Percentiles rank a stretch among this genome's conserved stretches.
Evolutionary conservation across 2,329 filamentous ascomycete species (phyloP).

Genomic region (Exophiala dermatitidis): DNA sequence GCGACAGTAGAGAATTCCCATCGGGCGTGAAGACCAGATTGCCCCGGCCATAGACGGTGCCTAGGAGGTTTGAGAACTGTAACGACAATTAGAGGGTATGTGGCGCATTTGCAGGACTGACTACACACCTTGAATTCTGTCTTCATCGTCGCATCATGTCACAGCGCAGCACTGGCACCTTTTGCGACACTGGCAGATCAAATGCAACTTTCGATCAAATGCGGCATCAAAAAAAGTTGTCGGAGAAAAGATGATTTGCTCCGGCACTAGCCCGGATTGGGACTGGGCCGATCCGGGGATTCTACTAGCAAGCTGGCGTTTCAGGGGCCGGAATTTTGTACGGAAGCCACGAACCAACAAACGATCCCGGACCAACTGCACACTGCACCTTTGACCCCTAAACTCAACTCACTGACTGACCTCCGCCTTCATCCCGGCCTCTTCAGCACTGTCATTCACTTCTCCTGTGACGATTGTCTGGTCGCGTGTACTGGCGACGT

Average conservation of each 20-base stretch:
- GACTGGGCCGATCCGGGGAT: slow-evolving; percentile 31
- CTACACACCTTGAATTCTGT: slow-evolving; percentile 84
- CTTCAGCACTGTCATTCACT: not conserved
- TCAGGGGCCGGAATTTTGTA: slow-evolving; percentile 30
- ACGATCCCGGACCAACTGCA: not conserved
- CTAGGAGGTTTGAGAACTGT: slow-evolving; percentile 95
- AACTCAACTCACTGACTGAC: slow-evolving; percentile 1
- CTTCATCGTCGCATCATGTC: slow-evolving; percentile 62
- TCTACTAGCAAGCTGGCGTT: slow-evolving; percentile 22
- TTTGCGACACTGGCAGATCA: not conserved
- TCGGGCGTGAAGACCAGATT: slow-evolving; percentile 95
- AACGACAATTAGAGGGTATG: slow-evolving; percentile 13
- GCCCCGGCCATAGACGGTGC: slow-evolving; percentile 96
- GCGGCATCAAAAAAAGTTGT: slow-evolving; percentile 20
- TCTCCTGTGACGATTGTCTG: slow-evolving; percentile 11
- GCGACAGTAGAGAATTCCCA: slow-evolving; percentile 90
- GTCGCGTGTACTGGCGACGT: slow-evolving; percentile 10
- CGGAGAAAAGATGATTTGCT: slow-evolving; percentile 17
- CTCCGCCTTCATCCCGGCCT: not conserved
- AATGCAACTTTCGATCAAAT: not conserved
- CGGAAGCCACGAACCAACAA: not conserved
- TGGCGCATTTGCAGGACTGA: not conserved
- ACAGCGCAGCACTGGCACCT: not conserved
- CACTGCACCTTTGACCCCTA: slow-evolving; percentile 3
- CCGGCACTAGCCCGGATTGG: slow-evolving; percentile 26